phyloP scores from a whole-genome alignment of 768 basidiomycete species.

The Xerocomellus chrysenteron region DNA sequence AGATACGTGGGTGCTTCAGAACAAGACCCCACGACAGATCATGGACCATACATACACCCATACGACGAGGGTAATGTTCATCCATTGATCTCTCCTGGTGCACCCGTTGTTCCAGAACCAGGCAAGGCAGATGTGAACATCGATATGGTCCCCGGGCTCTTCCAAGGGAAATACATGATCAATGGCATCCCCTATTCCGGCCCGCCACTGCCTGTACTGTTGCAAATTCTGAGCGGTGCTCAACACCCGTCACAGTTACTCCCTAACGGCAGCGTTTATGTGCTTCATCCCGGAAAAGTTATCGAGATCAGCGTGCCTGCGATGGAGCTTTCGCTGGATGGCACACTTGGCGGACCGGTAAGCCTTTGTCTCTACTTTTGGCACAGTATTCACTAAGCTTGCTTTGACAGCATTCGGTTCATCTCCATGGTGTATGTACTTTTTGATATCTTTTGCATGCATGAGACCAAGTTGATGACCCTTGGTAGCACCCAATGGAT shows the following conservation, averaged over 20 bases:
- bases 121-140: slow-evolving; percentile 41
- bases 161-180: slow-evolving; percentile 13
- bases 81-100: slow-evolving; percentile 28
- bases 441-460: not conserved
- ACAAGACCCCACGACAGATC: slow-evolving; percentile 32
- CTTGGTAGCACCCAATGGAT: slow-evolving; percentile 37
- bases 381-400: not conserved
- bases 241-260: slow-evolving; percentile 36
- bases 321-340: slow-evolving; percentile 3
- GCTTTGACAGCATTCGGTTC: slow-evolving; percentile 34
- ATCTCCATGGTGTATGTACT: slow-evolving; percentile 44
- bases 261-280: slow-evolving; percentile 42
- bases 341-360: slow-evolving; percentile 15
- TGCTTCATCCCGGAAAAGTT: slow-evolving; percentile 40
- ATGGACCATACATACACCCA: slow-evolving; percentile 22
- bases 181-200: slow-evolving; percentile 33
- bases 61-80: slow-evolving; percentile 37
- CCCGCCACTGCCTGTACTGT: slow-evolving; percentile 41
- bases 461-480: not conserved
- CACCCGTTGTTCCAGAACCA: slow-evolving; percentile 35
- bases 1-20: slow-evolving; percentile 39
- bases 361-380: not conserved
- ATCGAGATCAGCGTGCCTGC: slow-evolving; percentile 44
- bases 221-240: slow-evolving; percentile 42
- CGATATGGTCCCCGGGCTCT: slow-evolving; percentile 29